phyloP scores from a whole-genome alignment of 108 stramenopile genomes.

The Stephanodiscus minutulus region DNA sequence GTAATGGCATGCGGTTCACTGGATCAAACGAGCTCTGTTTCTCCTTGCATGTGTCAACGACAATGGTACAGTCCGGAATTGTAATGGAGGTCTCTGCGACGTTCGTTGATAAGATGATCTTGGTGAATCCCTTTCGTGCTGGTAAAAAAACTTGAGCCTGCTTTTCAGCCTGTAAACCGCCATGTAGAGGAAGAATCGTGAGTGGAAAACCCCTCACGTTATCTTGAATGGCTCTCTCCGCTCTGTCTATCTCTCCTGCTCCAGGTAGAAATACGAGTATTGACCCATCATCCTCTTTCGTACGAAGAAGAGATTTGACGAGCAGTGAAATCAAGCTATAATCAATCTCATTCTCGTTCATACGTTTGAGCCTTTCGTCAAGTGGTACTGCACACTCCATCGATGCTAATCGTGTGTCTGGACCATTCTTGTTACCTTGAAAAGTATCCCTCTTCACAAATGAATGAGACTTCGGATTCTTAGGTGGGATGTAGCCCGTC shows the following conservation, averaged over 20 bases:
- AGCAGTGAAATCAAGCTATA: slow-evolving; percentile 72
- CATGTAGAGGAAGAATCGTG: slow-evolving; percentile 85
- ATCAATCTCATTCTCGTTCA: slow-evolving; percentile 69
- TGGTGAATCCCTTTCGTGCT: slow-evolving; percentile 71
- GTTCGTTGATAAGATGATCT: slow-evolving; percentile 95
- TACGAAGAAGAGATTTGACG: slow-evolving; percentile 53
- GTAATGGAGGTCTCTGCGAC: slow-evolving; percentile 96
- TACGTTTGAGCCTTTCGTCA: slow-evolving; percentile 71
- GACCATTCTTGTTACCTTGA: slow-evolving; percentile 35
- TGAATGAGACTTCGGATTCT: slow-evolving; percentile 69
- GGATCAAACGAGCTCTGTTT: slow-evolving; percentile 88
- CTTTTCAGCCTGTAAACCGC: slow-evolving; percentile 86
- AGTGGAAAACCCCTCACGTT: slow-evolving; percentile 40
- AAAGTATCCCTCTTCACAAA: slow-evolving; percentile 52
- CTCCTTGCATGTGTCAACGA: slow-evolving; percentile 82
- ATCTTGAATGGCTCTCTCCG: slow-evolving; percentile 52
- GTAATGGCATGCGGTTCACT: slow-evolving; percentile 83
- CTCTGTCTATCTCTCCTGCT: slow-evolving; percentile 86
- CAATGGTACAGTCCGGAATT: slow-evolving; percentile 93
- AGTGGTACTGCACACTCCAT: slow-evolving; percentile 37
- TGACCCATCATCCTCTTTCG: slow-evolving; percentile 67
- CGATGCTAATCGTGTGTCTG: slow-evolving; percentile 4
- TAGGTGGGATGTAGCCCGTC: slow-evolving; percentile 81
- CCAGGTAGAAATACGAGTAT: slow-evolving; percentile 94
- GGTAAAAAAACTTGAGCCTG: slow-evolving; percentile 86